A percentile compares a stretch with the other conserved stretches of the same genome.
Conservation (phyloP, 148 eudicot species). For the Rhododendron ovatum region DNA sequence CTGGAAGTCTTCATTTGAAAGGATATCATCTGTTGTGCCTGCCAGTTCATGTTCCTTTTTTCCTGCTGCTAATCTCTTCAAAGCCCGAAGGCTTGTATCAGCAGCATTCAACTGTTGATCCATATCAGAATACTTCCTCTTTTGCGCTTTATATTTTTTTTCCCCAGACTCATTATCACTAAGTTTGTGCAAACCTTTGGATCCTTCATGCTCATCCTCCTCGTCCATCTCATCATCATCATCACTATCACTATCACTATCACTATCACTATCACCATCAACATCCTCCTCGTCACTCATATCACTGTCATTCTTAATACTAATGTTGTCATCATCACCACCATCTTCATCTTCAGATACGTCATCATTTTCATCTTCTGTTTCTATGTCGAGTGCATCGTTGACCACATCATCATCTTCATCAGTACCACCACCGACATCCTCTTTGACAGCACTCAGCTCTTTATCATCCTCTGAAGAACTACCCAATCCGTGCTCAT, state of each 20-base stretch:
- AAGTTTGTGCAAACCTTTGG: conserved; percentile 25
- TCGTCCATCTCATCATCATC: conserved; percentile 24
- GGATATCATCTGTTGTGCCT: conserved; percentile 59
- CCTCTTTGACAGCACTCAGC: conserved; percentile 18
- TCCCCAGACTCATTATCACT: conserved; percentile 12
- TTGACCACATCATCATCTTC: conserved; percentile 16
- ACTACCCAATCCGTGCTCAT: conserved; percentile 6
- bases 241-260: not conserved
- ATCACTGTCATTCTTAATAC: conserved; percentile 13
- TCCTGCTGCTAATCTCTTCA: conserved; percentile 68
- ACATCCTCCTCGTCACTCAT: conserved; percentile 11
- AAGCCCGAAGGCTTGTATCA: conserved; percentile 70
- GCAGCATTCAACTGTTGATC: conserved; percentile 67
- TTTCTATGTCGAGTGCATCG: not conserved
- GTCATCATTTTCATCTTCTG: conserved; percentile 23
- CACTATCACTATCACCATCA: conserved; percentile 1
- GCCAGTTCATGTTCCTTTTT: conserved; percentile 25
- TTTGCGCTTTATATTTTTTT: conserved; percentile 27
- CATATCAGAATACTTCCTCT: conserved; percentile 75
- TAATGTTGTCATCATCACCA: conserved; percentile 3
- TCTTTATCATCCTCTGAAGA: conserved; percentile 21
- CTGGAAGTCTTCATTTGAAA: conserved; percentile 86
- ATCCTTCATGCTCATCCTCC: conserved; percentile 30
- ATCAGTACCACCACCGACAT: conserved; percentile 19
- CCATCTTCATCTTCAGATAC: conserved; percentile 11